Conservation (phyloP, 75 land plant species). For the Isoetes taiwanensis region DNA sequence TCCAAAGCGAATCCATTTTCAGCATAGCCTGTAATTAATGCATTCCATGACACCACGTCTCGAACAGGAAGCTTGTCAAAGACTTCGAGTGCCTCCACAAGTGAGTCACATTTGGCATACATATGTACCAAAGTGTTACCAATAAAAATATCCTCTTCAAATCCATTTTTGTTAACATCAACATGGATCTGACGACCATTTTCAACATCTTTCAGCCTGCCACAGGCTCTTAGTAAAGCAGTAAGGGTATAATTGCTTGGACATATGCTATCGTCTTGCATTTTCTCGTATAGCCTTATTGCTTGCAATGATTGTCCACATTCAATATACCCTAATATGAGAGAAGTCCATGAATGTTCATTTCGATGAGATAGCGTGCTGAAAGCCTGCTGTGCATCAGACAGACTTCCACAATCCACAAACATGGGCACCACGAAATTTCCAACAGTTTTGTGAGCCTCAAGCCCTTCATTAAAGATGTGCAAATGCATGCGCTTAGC, state of each 20-base stretch:
- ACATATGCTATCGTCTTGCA: background rate
- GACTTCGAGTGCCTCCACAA: background rate
- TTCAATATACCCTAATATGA: background rate
- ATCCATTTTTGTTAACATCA: background rate
- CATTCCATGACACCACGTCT: slow-evolving; percentile 8
- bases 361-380: background rate
- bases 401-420: background rate
- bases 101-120: slow-evolving; percentile 1
- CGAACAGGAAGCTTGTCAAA: slow-evolving; percentile 1
- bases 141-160: background rate
- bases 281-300: background rate
- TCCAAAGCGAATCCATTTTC: background rate
- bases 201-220: background rate
- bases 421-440: slow-evolving; percentile 2
- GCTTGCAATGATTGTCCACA: background rate
- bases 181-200: background rate
- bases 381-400: background rate
- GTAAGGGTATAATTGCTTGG: background rate
- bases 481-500: too few species aligned
- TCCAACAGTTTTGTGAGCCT: background rate
- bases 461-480: background rate
- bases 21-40: slow-evolving; percentile 10
- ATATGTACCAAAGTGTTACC: background rate
- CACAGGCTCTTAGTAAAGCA: slow-evolving; percentile 8
- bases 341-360: background rate